These are phyloP conservation scores for Fomitopsis pinicola DNA, from an alignment of 1,284 basidiomycete genomes.

Conservation along the genomic window DNA sequence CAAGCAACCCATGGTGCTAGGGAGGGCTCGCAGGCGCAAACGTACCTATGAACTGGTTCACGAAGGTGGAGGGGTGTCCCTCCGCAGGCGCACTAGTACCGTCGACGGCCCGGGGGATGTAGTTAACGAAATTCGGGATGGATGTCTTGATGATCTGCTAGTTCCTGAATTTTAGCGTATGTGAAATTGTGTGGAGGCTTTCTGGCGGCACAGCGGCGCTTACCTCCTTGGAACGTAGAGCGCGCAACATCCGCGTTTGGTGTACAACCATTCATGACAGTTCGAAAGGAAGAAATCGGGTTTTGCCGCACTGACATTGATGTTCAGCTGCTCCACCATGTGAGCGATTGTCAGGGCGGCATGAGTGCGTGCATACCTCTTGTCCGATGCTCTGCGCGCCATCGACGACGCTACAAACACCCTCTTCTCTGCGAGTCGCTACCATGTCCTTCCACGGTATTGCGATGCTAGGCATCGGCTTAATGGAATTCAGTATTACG, in stretches of 20 bases:
- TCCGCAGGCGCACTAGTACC: constrained; percentile 21
- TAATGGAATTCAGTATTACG: constrained; percentile 77
- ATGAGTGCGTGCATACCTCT: constrained; percentile 12
- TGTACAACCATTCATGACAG: constrained; percentile 53
- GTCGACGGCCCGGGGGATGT: constrained; percentile 36
- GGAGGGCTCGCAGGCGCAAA: background rate
- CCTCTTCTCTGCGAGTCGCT: constrained; percentile 61
- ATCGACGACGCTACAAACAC: constrained; percentile 71
- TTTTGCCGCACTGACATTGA: no score
- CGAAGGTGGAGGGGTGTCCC: constrained; percentile 34
- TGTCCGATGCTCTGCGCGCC: constrained; percentile 80
- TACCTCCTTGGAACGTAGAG: constrained; percentile 78
- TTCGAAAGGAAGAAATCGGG: no score
- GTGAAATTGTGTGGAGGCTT: background rate
- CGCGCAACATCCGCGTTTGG: constrained; percentile 67
- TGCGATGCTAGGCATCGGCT: constrained; percentile 62
- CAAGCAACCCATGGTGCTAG: background rate
- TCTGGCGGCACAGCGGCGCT: constrained; percentile 6
- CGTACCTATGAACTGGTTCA: constrained; percentile 57
- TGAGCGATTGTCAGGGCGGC: no score
- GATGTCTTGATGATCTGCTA: constrained; percentile 73
- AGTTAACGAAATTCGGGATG: constrained; percentile 68
- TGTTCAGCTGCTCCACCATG: no score
- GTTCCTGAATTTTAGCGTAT: constrained; percentile 43
- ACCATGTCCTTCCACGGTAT: constrained; percentile 82